Evolutionary conservation across 257 asterid species (phyloP).

Genomic region (Nicotiana sylvestris): DNA sequence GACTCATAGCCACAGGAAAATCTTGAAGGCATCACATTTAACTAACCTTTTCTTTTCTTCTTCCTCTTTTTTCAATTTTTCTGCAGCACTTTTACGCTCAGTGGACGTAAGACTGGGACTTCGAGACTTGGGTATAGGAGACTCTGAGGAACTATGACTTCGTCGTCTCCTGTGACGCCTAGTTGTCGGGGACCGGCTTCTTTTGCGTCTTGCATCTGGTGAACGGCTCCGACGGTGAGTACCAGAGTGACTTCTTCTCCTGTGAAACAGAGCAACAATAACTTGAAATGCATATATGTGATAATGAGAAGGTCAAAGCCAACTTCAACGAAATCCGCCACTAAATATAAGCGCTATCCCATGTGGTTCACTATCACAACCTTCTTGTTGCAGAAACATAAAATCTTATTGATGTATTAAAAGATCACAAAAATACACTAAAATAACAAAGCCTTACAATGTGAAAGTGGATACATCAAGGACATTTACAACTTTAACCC

Average conservation of each 20-base stretch:
- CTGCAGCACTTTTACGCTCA: constrained; percentile 50
- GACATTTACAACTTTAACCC: background rate
- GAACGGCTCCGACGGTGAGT: constrained; percentile 60
- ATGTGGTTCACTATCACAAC: background rate
- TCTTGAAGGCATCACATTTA: background rate
- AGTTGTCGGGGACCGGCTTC: constrained; percentile 62
- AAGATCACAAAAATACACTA: background rate
- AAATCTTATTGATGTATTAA: background rate
- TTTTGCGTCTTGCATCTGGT: constrained; percentile 51
- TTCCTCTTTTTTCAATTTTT: constrained; percentile 60
- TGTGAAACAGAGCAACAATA: constrained; percentile 17
- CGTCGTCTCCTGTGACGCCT: constrained; percentile 63
- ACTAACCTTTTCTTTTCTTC: constrained; percentile 66
- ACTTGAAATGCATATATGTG: background rate
- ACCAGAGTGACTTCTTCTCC: constrained; percentile 61
- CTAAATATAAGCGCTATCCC: background rate
- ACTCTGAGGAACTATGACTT: constrained; percentile 53
- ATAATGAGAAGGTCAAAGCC: background rate
- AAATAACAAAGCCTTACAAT: background rate
- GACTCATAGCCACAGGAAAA: background rate
- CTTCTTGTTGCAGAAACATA: background rate
- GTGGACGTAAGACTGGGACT: constrained; percentile 48
- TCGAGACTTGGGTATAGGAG: constrained; percentile 57
- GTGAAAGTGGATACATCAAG: background rate
- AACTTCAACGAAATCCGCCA: background rate